Base-by-base conservation (phyloP, 495 filamentous ascomycete genomes). In the Penicillium ochrochloron region DNA sequence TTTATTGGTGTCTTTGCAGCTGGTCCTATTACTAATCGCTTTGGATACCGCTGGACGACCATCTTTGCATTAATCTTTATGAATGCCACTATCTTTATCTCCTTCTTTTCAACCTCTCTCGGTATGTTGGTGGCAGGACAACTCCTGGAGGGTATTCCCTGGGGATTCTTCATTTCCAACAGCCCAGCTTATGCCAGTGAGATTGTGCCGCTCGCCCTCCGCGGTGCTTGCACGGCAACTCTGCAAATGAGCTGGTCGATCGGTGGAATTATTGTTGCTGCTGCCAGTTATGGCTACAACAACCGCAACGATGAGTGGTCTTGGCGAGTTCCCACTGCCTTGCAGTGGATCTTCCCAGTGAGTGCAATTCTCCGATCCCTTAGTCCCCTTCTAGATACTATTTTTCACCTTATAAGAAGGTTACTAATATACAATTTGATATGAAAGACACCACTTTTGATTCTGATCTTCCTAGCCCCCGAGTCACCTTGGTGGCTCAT, bases 281-380 rank as follows among this genome's bases (percentile, higher is more conserved):
- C 83, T 19, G 88, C 89, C 46, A 85, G 90, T 63, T 86, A 85
- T 66, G 78, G 78, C 58, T 84, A 85, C 78, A 72, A 86, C 52
- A 76, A 74, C 25, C 73, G 82, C 1, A 41, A 67, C 1, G 82
- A 84, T 61, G 67, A 86, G 60, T 87, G 84, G 83, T 76, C 83
- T 9, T 88, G 87, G 75, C 76, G 84, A 33, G 76, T 85, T 2
- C 85, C 86, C 7, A 88, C 89, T 66, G 86, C 86, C 11, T 75
- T 91, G 7, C 90, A 92, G 74, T 93, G 90, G 90, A 86, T 93
- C 76, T 93, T 90, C 84, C 89, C 90, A n/a, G 70, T 73, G 19
- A 66, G 70, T 65, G 5, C 17, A 15, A 19, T 19, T 15, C 17
- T 15, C 11, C 25, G 2, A 33, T 33, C 31, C 31, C 7, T 12